Evolutionary conservation across 2,329 filamentous ascomycete species (phyloP), one percentile per base, ranked within the genome.

Genomic region (Alternaria incomplexa): DNA sequence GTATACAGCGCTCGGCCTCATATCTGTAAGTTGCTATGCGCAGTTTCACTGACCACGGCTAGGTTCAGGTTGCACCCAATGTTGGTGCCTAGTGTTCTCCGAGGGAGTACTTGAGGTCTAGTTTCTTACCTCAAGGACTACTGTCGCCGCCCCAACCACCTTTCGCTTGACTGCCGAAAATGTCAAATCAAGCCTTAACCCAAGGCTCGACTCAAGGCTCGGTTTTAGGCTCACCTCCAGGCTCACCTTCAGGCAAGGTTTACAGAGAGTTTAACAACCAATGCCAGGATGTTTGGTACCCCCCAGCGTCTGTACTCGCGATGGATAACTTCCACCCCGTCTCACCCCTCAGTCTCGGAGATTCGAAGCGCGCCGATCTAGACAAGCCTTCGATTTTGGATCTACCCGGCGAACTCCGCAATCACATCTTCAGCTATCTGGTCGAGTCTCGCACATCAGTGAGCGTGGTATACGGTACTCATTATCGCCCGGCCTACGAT

Each of bases 51-150:
- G n/a, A 40, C 4, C 4, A 40, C 4, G 3, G 15, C 5, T n/a
- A 40, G 36, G n/a, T 40, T 8, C 0, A 5, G 0, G 0, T 17
- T 1, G 36, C 36, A 1, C 36, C 36, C n/a, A 0, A 3, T 17
- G 1, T 6, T 40, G 5, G 2, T 40, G 36, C 36, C 36, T 40
- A 40, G 36, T 40, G 36, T 40, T 40, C 36, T 40, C 36, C n/a
- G 1, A 0, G 15, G 9, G 0, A 11, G 36, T 40, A 40, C 36
- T 0, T 17, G 36, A 17, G n/a, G n/a, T n/a, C n/a, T n/a, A n/a
- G n/a, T n/a, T 17, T 1, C n/a, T 1, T 6, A 17, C 1, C 15
- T n/a, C n/a, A n/a, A n/a, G 15, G 36, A 11, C 36, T 6, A 0
- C 36, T 40, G 36, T 40, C 36, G n/a, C n/a, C 36, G n/a, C n/a